phyloP scores from a whole-genome alignment of 2,329 filamentous ascomycete genomes.

The Keithomyces neogunnii region DNA sequence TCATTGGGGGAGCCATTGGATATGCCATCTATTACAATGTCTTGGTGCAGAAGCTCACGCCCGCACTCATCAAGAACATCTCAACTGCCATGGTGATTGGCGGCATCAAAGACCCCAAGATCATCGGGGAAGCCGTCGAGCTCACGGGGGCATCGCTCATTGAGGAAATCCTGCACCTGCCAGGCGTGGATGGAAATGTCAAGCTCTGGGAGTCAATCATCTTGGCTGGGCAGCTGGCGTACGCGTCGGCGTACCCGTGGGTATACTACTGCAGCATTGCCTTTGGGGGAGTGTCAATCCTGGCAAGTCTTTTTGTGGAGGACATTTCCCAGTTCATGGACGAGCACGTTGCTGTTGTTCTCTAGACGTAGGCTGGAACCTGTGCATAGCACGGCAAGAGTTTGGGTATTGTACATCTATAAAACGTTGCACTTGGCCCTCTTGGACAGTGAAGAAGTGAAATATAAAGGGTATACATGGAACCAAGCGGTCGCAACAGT shows the following conservation, averaged over 20 bases:
- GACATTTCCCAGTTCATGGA: slow-evolving; percentile 52
- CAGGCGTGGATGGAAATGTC: slow-evolving; percentile 41
- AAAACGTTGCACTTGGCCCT: too few relatives aligned
- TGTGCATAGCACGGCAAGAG: too few relatives aligned
- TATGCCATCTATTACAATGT: slow-evolving; percentile 52
- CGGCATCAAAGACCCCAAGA: slow-evolving; percentile 35
- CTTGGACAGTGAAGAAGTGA: too few relatives aligned
- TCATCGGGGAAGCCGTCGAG: slow-evolving; percentile 41
- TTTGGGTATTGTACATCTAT: too few relatives aligned
- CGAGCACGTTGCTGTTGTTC: slow-evolving; percentile 20
- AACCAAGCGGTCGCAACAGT: too few relatives aligned
- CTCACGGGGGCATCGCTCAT: slow-evolving; percentile 46
- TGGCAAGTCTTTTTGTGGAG: slow-evolving; percentile 50
- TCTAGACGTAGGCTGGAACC: background rate
- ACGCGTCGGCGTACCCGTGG: slow-evolving; percentile 48
- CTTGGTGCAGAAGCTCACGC: slow-evolving; percentile 36
- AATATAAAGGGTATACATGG: too few relatives aligned
- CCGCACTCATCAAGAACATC: slow-evolving; percentile 15
- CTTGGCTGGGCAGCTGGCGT: slow-evolving; percentile 45
- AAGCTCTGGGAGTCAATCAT: slow-evolving; percentile 42
- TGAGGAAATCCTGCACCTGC: slow-evolving; percentile 35
- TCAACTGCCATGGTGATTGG: slow-evolving; percentile 23
- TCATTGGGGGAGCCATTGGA: slow-evolving; percentile 57
- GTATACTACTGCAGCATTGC: slow-evolving; percentile 48
- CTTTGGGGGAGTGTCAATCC: slow-evolving; percentile 47